Percentiles rank a stretch among this genome's conserved stretches.
These are phyloP conservation scores for Sicyos baderoa DNA, from an alignment of 306 rosid genomes.

Conservation along the genomic window DNA sequence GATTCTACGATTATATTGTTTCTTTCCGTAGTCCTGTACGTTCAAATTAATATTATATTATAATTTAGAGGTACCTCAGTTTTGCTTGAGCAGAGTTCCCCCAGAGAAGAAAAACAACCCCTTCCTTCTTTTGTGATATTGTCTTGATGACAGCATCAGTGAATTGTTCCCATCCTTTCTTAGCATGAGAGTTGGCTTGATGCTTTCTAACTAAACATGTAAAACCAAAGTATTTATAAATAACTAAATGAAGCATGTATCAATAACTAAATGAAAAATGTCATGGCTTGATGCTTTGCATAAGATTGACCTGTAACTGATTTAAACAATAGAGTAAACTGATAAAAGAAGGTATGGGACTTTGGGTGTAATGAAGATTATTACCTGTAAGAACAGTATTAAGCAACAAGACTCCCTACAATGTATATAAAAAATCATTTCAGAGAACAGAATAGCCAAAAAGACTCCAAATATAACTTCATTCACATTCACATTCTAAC, in stretches of 20 bases:
- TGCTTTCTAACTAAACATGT: conserved; percentile 61
- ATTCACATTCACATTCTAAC: neutral
- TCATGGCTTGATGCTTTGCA: too few relatives aligned
- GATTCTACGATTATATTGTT: neutral
- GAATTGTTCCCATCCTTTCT: conserved; percentile 93
- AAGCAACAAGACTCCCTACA: conserved; percentile 89
- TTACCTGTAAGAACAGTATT: conserved; percentile 94
- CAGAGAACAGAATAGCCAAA: conserved; percentile 15
- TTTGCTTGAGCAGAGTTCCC: conserved; percentile 89
- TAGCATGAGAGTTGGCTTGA: conserved; percentile 87
- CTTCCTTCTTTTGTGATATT: conserved; percentile 71
- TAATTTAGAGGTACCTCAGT: conserved; percentile 38
- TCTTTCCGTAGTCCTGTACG: neutral
- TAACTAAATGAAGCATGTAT: neutral
- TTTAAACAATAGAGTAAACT: neutral
- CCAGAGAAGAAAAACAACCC: conserved; percentile 84
- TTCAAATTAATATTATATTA: neutral
- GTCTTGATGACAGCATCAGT: conserved; percentile 80
- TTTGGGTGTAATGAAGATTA: neutral
- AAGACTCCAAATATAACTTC: neutral
- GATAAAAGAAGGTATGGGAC: neutral
- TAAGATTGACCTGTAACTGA: too few relatives aligned
- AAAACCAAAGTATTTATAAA: neutral
- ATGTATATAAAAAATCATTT: conserved; percentile 20
- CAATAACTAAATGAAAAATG: too few relatives aligned